Conservation (phyloP, 2,329 filamentous ascomycete genomes). For the Davidsoniella neocaledoniae region DNA sequence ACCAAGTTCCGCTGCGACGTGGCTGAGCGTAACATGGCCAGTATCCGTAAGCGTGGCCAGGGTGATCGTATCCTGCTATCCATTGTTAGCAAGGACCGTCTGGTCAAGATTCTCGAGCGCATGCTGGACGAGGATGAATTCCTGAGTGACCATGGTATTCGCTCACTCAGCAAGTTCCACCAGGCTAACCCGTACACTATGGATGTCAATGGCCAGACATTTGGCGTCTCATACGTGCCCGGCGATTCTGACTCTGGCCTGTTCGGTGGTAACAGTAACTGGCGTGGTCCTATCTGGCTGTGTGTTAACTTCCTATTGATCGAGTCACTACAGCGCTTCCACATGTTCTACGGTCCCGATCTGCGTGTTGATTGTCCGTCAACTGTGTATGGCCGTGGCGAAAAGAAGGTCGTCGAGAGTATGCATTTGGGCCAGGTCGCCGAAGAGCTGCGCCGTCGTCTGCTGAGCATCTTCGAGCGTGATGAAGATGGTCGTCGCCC, state of each 20-base stretch:
- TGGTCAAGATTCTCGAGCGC: constrained; percentile 71
- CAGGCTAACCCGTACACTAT: constrained; percentile 82
- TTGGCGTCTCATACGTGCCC: constrained; percentile 75
- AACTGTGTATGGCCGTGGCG: constrained; percentile 2
- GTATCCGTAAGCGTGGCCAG: constrained; percentile 78
- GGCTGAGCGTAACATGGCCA: constrained; percentile 86
- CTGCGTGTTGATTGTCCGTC: constrained; percentile 78
- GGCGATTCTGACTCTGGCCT: constrained; percentile 93
- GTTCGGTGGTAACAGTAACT: constrained; percentile 96
- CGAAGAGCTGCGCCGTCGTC: constrained; percentile 83
- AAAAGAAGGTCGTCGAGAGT: constrained; percentile 23
- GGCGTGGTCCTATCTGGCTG: constrained; percentile 90
- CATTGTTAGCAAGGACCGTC: constrained; percentile 81
- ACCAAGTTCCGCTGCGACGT: constrained; percentile 73
- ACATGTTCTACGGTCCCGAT: constrained; percentile 82
- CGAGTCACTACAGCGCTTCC: constrained; percentile 87
- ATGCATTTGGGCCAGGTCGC: constrained; percentile 94
- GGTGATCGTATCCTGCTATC: constrained; percentile 75
- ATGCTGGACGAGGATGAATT: constrained; percentile 96
- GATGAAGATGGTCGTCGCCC: constrained; percentile 74
- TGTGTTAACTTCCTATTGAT: constrained; percentile 91
- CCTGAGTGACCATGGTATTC: constrained; percentile 74
- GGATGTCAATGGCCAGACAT: constrained; percentile 85
- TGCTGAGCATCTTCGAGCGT: constrained; percentile 79
- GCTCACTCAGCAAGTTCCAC: constrained; percentile 83